A percentile compares a stretch with the other conserved stretches of the same genome.
Conservation (phyloP, 495 filamentous ascomycete species). For the Aspergillus funiculosus region DNA sequence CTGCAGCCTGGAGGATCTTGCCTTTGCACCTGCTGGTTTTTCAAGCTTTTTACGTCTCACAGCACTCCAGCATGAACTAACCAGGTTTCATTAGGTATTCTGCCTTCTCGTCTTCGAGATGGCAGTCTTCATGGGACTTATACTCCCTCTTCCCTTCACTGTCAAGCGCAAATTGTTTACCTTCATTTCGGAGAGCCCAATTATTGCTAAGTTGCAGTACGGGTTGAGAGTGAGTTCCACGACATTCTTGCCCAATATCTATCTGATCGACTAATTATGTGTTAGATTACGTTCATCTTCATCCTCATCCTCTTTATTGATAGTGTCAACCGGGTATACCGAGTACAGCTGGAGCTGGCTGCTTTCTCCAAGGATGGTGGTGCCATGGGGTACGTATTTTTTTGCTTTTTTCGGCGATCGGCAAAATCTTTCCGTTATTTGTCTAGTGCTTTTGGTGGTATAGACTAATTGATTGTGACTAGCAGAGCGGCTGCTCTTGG, state of each 20-base stretch:
- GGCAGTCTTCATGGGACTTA: constrained; percentile 83
- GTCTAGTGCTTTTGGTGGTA: background rate
- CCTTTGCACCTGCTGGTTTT: background rate
- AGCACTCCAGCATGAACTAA: constrained; percentile 8
- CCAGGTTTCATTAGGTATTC: constrained; percentile 64
- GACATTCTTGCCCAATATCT: background rate
- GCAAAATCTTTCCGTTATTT: too few relatives aligned
- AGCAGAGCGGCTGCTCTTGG: constrained; percentile 63
- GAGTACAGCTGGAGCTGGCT: constrained; percentile 82
- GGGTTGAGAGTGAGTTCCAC: constrained; percentile 62
- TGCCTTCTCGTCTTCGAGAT: constrained; percentile 89
- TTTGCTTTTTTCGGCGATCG: background rate
- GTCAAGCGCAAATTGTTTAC: constrained; percentile 84
- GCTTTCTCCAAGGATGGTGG: constrained; percentile 49
- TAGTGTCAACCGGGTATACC: constrained; percentile 97
- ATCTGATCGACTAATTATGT: background rate
- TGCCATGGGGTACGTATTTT: constrained; percentile 36
- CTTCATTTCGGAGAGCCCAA: constrained; percentile 84
- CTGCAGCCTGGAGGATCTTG: constrained; percentile 12
- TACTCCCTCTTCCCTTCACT: constrained; percentile 84
- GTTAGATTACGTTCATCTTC: constrained; percentile 96
- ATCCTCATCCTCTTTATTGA: constrained; percentile 97
- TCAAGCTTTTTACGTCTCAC: too few relatives aligned
- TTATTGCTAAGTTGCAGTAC: constrained; percentile 75
- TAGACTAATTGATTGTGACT: constrained; percentile 7